Evolutionary conservation across 2,329 filamentous ascomycete species (phyloP).

Genomic region (Tolypocladium cylindrosporum): DNA sequence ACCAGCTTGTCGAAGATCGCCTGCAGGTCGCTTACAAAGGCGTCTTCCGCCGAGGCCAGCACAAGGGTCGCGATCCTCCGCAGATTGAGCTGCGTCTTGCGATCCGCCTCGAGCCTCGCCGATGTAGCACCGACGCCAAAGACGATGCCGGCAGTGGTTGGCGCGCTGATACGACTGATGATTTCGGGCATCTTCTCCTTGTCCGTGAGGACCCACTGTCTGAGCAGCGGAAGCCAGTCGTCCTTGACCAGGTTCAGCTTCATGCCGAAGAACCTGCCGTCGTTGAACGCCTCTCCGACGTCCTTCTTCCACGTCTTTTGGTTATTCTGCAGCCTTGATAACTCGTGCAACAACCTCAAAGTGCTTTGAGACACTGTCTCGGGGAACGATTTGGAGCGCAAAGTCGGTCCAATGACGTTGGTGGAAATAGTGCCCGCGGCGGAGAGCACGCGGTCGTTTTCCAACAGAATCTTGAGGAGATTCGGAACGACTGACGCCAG

Average conservation of each 20-base stretch:
- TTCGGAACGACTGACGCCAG: conserved; percentile 70
- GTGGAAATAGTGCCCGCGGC: conserved; percentile 74
- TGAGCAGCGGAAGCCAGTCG: conserved; percentile 75
- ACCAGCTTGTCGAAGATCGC: conserved; percentile 72
- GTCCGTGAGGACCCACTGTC: conserved; percentile 75
- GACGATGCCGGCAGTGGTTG: conserved; percentile 89
- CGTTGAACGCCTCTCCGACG: conserved; percentile 83
- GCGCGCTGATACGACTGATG: conserved; percentile 66
- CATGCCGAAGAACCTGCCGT: conserved; percentile 73
- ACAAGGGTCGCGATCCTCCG: conserved; percentile 73
- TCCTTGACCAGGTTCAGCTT: conserved; percentile 53
- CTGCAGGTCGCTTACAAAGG: conserved; percentile 67
- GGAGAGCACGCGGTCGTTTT: conserved; percentile 71
- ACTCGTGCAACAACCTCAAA: conserved; percentile 63
- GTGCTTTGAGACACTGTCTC: conserved; percentile 67
- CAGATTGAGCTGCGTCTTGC: conserved; percentile 82
- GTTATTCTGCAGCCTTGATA: conserved; percentile 67
- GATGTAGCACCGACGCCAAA: conserved; percentile 97
- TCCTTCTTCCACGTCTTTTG: conserved; percentile 93
- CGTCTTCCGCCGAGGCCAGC: conserved; percentile 65
- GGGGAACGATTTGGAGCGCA: conserved; percentile 80
- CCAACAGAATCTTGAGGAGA: conserved; percentile 72
- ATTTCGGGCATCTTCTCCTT: conserved; percentile 83
- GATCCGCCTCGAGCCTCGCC: conserved; percentile 87
- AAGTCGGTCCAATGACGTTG: conserved; percentile 69